phyloP scores from a whole-genome alignment of 2,329 filamentous ascomycete genomes.

The Trematosphaeria pertusa region DNA sequence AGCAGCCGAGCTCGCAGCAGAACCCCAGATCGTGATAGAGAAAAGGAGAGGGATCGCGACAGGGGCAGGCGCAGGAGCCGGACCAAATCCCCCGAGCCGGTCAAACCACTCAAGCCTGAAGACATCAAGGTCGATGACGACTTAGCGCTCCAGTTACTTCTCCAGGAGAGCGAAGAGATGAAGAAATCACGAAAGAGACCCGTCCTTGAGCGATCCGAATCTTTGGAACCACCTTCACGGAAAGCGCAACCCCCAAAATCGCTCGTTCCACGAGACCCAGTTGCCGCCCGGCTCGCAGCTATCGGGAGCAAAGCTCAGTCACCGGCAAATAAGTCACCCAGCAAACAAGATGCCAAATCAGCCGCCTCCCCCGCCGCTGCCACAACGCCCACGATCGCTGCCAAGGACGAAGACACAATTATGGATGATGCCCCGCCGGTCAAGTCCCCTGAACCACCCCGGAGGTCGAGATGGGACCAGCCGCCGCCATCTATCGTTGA shows the following conservation, averaged over 20 bases:
- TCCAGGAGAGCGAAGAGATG: constrained; percentile 47
- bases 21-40: constrained; percentile 53
- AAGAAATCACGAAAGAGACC: constrained; percentile 46
- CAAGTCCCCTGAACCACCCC: constrained; percentile 17
- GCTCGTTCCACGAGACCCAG: constrained; percentile 44
- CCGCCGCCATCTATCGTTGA: constrained; percentile 28
- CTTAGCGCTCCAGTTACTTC: constrained; percentile 40
- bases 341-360: constrained; percentile 29
- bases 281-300: constrained; percentile 35
- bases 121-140: constrained; percentile 50
- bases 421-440: constrained; percentile 38
- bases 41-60: constrained; percentile 48
- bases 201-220: constrained; percentile 46
- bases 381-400: constrained; percentile 8
- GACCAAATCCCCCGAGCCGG: constrained; percentile 31
- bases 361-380: constrained; percentile 22
- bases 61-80: constrained; percentile 31
- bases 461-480: constrained; percentile 33
- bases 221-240: constrained; percentile 47
- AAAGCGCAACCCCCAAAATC: constrained; percentile 46
- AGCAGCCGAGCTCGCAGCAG: constrained; percentile 36
- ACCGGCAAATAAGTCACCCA: constrained; percentile 28
- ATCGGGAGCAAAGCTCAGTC: constrained; percentile 38
- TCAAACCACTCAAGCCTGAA: constrained; percentile 33
- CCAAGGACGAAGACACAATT: constrained; percentile 29